These are phyloP conservation scores for Botrytis porri DNA, from an alignment of 2,329 filamentous ascomycete species.

Conservation along the genomic window DNA sequence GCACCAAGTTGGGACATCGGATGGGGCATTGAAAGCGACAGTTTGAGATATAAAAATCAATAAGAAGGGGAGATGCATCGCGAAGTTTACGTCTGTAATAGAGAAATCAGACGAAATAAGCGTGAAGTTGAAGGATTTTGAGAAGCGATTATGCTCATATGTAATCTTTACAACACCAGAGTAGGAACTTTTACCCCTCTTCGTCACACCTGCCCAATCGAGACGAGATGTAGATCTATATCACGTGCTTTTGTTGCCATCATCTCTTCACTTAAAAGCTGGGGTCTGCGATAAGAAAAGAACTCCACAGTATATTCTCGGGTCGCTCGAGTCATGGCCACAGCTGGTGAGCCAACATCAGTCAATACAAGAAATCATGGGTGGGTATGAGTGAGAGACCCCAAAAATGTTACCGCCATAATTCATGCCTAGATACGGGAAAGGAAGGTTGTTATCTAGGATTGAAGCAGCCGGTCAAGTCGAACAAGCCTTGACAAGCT, in stretches of 20 bases:
- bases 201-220: background rate
- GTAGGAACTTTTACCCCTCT: conserved; percentile 16
- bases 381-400: background rate
- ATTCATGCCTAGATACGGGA: background rate
- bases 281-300: background rate
- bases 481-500: conserved; percentile 10
- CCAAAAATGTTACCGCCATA: background rate
- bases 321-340: background rate
- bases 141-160: background rate
- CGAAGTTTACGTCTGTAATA: background rate
- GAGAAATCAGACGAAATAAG: background rate
- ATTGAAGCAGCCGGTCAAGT: background rate
- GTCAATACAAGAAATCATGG: background rate
- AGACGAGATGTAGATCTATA: background rate
- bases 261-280: background rate
- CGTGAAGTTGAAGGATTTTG: background rate
- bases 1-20: conserved; percentile 37
- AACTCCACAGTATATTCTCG: background rate
- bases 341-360: background rate
- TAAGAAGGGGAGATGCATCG: background rate
- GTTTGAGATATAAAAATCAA: background rate
- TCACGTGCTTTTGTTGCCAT: background rate
- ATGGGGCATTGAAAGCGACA: conserved; percentile 29
- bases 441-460: background rate
- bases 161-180: background rate